phyloP scores from a whole-genome alignment of 2,329 filamentous ascomycete genomes.

The Biscogniauxia mediterranea region DNA sequence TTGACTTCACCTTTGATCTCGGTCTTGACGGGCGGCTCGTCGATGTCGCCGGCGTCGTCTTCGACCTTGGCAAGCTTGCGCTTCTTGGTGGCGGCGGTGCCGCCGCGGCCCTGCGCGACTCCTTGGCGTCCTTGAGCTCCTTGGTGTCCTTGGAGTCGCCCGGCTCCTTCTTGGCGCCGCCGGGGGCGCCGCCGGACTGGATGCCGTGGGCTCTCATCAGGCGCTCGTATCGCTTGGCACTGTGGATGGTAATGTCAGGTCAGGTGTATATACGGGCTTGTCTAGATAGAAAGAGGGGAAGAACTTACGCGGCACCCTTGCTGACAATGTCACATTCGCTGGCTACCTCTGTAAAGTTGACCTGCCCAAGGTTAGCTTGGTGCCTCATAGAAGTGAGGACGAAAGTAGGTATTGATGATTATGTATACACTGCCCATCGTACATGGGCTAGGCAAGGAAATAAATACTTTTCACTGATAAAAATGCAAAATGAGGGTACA shows the following conservation, averaged over 20 bases:
- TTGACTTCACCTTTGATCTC: conserved; percentile 23
- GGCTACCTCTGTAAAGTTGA: conserved; percentile 65
- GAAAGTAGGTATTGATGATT: too few relatives aligned
- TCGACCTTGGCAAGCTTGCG: conserved; percentile 37
- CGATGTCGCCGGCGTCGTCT: conserved; percentile 33
- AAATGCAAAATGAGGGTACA: conserved; percentile 14
- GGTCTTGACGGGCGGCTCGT: conserved; percentile 30
- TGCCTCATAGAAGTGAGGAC: conserved; percentile 1
- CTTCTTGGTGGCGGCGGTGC: conserved; percentile 28
- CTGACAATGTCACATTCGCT: conserved; percentile 60
- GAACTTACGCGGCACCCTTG: conserved; percentile 68
- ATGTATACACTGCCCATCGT: not conserved
- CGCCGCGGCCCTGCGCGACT: conserved; percentile 14
- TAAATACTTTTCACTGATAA: not conserved
- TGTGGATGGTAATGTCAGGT: conserved; percentile 30
- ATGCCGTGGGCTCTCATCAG: conserved; percentile 61
- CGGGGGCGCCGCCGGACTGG: conserved; percentile 22
- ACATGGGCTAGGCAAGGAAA: too few relatives aligned
- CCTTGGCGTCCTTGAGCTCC: conserved; percentile 23
- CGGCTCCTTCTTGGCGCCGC: conserved; percentile 30
- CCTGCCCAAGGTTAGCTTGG: conserved; percentile 40
- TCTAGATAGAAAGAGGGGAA: not conserved
- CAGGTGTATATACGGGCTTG: not conserved
- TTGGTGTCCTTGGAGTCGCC: conserved; percentile 5
- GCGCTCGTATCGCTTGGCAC: conserved; percentile 66